These are phyloP conservation scores for Ormosia semicastrata DNA, from an alignment of 306 rosid species.

Conservation along the genomic window DNA sequence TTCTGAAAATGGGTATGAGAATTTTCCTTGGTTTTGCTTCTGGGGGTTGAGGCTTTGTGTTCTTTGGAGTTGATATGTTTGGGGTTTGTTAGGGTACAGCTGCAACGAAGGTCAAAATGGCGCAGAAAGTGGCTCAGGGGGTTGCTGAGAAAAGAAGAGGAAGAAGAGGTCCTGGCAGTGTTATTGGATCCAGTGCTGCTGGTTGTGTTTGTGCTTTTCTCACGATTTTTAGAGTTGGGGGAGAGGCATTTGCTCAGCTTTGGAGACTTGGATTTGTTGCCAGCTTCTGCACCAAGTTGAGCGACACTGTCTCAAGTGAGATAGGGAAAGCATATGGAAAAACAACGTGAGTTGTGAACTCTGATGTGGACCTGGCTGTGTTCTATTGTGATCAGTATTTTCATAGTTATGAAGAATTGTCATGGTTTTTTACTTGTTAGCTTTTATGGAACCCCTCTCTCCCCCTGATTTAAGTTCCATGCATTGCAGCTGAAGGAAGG, in stretches of 20 bases:
- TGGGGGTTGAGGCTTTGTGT: constrained; percentile 20
- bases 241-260: constrained; percentile 56
- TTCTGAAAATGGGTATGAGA: not conserved
- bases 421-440: not conserved
- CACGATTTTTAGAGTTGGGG: constrained; percentile 67
- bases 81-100: constrained; percentile 72
- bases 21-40: not conserved
- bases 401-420: not conserved
- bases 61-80: constrained; percentile 32
- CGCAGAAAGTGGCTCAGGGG: constrained; percentile 91
- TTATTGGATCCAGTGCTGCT: constrained; percentile 96
- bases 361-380: not conserved
- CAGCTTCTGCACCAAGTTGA: constrained; percentile 95
- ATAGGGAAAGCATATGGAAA: constrained; percentile 95
- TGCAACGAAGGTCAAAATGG: constrained; percentile 87
- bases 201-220: constrained; percentile 89
- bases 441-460: not conserved
- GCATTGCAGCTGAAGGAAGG: not conserved
- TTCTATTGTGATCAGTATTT: not conserved
- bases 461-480: not conserved
- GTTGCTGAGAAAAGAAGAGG: constrained; percentile 95
- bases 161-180: constrained; percentile 96
- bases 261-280: constrained; percentile 95
- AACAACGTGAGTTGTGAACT: constrained; percentile 65
- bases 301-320: constrained; percentile 97